These are phyloP conservation scores for Azolla pinnata DNA, from an alignment of 75 land plant species.

Conservation along the genomic window DNA sequence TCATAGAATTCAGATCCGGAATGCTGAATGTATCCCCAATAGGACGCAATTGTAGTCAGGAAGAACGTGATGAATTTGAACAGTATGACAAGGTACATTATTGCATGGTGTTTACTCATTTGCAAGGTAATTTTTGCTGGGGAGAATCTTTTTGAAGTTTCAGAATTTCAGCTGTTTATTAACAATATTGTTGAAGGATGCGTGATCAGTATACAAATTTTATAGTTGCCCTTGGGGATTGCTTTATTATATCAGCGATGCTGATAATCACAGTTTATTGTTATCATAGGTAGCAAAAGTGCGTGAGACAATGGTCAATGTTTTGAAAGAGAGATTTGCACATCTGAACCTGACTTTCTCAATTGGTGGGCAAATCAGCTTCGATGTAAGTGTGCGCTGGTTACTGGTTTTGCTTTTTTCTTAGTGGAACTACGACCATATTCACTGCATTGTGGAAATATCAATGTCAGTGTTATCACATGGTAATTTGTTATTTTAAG, in stretches of 20 bases:
- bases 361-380: slow-evolving; percentile 96
- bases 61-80: slow-evolving; percentile 93
- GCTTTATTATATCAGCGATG: too few species aligned
- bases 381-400: slow-evolving; percentile 58
- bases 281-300: slow-evolving; percentile 64
- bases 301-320: slow-evolving; percentile 69
- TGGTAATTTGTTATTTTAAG: too few species aligned
- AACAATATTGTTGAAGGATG: too few species aligned
- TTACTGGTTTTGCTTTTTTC: background rate
- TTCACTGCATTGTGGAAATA: too few species aligned
- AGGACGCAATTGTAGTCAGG: slow-evolving; percentile 95
- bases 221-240: too few species aligned
- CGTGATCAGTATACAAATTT: too few species aligned
- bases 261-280: too few species aligned
- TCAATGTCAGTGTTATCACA: too few species aligned
- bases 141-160: too few species aligned
- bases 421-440: background rate
- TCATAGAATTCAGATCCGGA: slow-evolving; percentile 92
- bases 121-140: too few species aligned
- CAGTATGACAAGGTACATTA: slow-evolving; percentile 79
- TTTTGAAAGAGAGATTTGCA: slow-evolving; percentile 75
- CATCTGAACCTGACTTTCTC: slow-evolving; percentile 78
- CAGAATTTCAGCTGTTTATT: too few species aligned
- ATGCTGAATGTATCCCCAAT: slow-evolving; percentile 98
- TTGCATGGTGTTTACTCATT: too few species aligned